phyloP scores from a whole-genome alignment of 2,329 filamentous ascomycete genomes.

The Pseudogymnoascus sp. region DNA sequence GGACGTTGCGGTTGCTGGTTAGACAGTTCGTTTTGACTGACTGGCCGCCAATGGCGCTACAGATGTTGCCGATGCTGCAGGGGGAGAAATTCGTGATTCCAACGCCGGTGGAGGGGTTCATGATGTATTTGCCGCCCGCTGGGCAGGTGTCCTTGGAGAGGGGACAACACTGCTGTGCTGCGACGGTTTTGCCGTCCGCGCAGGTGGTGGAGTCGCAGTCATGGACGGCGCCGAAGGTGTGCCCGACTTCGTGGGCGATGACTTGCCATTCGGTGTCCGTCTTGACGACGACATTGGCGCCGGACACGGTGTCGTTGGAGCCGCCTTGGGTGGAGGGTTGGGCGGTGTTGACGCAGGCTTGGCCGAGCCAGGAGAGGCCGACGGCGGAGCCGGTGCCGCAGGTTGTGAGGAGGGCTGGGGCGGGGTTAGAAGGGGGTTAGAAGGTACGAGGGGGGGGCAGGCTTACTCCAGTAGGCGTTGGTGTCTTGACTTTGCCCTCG shows the following conservation, averaged over 20 bases:
- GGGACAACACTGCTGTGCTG: constrained; percentile 68
- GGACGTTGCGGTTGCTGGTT: constrained; percentile 74
- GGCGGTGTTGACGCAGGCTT: constrained; percentile 61
- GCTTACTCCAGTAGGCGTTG: constrained; percentile 89
- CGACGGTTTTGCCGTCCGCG: constrained; percentile 47
- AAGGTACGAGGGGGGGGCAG: constrained; percentile 45
- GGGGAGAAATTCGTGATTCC: constrained; percentile 74
- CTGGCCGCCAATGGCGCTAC: constrained; percentile 69
- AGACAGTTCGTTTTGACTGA: constrained; percentile 71
- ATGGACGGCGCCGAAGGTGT: constrained; percentile 93
- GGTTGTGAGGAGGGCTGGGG: constrained; percentile 50
- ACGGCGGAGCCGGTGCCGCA: constrained; percentile 76
- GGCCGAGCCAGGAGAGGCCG: constrained; percentile 85
- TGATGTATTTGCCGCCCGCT: constrained; percentile 74
- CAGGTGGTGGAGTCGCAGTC: constrained; percentile 73
- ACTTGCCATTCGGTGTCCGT: constrained; percentile 88
- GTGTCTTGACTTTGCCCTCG: constrained; percentile 65
- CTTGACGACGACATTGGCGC: constrained; percentile 80
- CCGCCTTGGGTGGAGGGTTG: constrained; percentile 41
- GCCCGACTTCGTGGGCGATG: constrained; percentile 86
- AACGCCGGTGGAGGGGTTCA: constrained; percentile 80
- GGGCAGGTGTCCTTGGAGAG: constrained; percentile 59
- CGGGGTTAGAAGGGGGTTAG: constrained; percentile 47
- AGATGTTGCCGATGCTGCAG: constrained; percentile 90
- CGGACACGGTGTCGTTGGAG: constrained; percentile 64